These are phyloP conservation scores for Leccinum boreale DNA, from an alignment of 768 basidiomycete species.

Conservation along the genomic window DNA sequence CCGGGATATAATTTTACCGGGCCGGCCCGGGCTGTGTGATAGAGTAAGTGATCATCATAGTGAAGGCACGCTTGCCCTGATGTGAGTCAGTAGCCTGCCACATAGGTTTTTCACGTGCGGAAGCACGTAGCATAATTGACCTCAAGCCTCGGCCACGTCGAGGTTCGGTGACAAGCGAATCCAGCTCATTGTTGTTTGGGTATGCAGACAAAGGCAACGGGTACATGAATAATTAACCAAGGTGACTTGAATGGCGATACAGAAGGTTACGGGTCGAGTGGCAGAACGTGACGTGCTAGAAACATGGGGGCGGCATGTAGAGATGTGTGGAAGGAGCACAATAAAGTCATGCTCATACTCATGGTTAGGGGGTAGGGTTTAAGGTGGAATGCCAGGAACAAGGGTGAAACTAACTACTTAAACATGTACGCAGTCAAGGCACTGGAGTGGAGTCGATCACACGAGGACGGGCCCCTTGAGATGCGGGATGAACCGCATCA, in stretches of 20 bases:
- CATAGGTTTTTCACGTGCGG: background rate
- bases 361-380: background rate
- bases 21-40: no score
- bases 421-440: slow-evolving; percentile 2
- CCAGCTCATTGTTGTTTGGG: background rate
- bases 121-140: background rate
- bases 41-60: no score
- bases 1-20: no score
- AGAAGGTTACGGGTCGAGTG: background rate
- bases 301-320: slow-evolving; percentile 6
- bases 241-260: slow-evolving; percentile 13
- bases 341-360: slow-evolving; percentile 13
- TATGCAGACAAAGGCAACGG: background rate
- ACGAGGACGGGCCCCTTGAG: background rate
- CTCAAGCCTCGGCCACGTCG: background rate
- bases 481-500: background rate
- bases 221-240: slow-evolving; percentile 18
- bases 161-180: background rate
- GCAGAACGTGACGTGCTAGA: background rate
- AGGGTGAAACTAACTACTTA: slow-evolving; percentile 2
- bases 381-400: background rate
- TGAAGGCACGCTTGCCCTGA: no score
- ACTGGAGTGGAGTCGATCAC: background rate
- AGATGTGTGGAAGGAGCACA: slow-evolving; percentile 8
- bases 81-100: no score